Evolutionary conservation across 176 grass and related monocot genomes (phyloP), one percentile per base, ranked within the genome.

Genomic region (Carex myosuroides): DNA sequence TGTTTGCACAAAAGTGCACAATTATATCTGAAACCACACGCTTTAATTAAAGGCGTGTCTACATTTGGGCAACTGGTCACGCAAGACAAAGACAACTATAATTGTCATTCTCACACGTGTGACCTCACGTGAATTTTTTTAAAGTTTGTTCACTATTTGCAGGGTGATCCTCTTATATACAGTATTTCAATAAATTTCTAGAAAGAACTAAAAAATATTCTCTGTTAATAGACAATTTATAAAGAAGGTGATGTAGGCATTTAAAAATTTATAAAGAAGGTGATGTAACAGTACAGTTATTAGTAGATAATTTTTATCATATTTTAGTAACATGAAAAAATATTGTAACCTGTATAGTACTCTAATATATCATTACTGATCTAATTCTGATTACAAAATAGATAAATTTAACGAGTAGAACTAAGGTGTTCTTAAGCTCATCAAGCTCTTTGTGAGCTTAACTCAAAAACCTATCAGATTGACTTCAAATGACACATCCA

Each of bases 51-150:
- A 29, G 22, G 48, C 72, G 16, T 48, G 72, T 55, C 72, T 56
- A 75, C 46, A 53, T 75, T 16, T 55, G 24, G 44, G 5, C 69
- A 9, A 9, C 5, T 1, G 39, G 69, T 72, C 69, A 20, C 69
- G 17, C 69, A 46, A 46, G 37, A 18, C n/a, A 62, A 17, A 72
- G 22, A 76, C 13, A 8, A 16, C 13, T 54, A 76, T 30, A 55
- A 75, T 76, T 76, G 72, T 55, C 72, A 6, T 32, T 55, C 48
- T 76, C 72, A 76, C 72, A 76, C 72, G 72, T 76, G 72, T 76
- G 48, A 55, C 72, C 50, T 76, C 46, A 76, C 72, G 48, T 76
- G 72, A 76, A 32, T 8, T 30, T 30, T 42, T 76, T 29, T 76
- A 12, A 55, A 54, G 13, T 76, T 71, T 76, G 46, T 54, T 29